Evolutionary conservation across 768 basidiomycete species (phyloP), one percentile per base, ranked within the genome.

Genomic region (Suillus plorans): DNA sequence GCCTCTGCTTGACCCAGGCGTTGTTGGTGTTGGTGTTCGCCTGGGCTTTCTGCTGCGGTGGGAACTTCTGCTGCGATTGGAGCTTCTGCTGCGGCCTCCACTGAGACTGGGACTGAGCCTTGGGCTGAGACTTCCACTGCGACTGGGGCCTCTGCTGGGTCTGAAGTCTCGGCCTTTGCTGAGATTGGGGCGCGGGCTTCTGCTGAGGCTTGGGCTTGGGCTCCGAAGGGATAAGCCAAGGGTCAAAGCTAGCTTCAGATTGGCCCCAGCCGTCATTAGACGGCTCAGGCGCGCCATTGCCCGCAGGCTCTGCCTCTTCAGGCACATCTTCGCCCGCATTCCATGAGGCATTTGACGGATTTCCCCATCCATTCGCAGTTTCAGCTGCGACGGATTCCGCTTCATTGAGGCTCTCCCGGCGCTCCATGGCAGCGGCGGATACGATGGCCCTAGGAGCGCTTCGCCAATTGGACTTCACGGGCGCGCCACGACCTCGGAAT

Each of bases 401-500:
- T 5, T 41, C 56, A 28, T 69, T 65, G 18, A 57, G 16, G 22
- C 65, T 53, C 8, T 75, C 76, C 36, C 69, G 69, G 56, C 70
- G 53, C 65, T 72, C 76, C 0, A 76, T 69, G 18, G 63, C 41
- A 42, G 69, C 74, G 0, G 70, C 64, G 18, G 74, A 64, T 4
- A 76, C 70, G 34, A 77, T 73, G 16, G 62, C 63, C 5, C 76
- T 71, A 18, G 76, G 72, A 14, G 66, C 44, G 0, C 74, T 72
- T 5, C 72, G 72, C 74, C 74, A 76, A 44, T 71, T 76, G 1
- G 70, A 76, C 67, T 56, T 77, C 57, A 76, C 71, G 2, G 74
- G 71, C 3, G 72, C 76, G 12, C 76, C 74, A 12, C 73, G 64
- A 31, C 76, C 74, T 20, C 73, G 67, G 67, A 74, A 76, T 7